Evolutionary conservation across 2,329 filamentous ascomycete species (phyloP).

Genomic region (Fusarium fujikuroi): DNA sequence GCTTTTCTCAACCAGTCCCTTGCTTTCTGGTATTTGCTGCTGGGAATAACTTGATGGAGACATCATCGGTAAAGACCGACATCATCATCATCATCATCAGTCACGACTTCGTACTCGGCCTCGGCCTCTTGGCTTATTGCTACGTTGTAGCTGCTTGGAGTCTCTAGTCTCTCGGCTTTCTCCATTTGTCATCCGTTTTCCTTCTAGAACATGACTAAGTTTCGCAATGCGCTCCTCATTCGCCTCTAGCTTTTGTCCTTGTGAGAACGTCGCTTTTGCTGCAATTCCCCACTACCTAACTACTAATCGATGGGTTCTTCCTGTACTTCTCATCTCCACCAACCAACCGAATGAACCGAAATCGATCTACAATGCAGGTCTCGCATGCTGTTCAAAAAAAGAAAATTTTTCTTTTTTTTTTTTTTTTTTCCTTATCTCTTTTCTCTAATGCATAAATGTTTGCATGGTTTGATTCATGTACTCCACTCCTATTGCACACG

Average conservation of each 20-base stretch:
- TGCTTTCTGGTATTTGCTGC: not conserved
- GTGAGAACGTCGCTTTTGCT: constrained; percentile 6
- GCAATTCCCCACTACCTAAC: not conserved
- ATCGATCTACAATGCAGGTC: constrained; percentile 33
- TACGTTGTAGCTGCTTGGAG: not conserved
- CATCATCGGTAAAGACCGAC: constrained; percentile 15
- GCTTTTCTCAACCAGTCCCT: not conserved
- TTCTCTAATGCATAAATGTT: not conserved
- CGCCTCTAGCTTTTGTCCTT: constrained; percentile 24
- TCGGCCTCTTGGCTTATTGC: constrained; percentile 2
- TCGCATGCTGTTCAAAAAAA: not conserved
- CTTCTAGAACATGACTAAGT: constrained; percentile 40
- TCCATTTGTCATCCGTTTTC: constrained; percentile 33
- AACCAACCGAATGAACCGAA: constrained; percentile 28
- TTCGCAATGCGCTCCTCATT: constrained; percentile 29
- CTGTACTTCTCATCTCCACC: constrained; percentile 4
- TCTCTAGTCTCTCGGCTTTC: not conserved
- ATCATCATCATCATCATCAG: not conserved
- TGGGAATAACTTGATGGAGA: not conserved
- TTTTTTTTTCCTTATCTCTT: not conserved
- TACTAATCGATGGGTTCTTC: not conserved
- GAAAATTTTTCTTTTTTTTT: not conserved
- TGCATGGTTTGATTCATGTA: not conserved
- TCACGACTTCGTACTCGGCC: constrained; percentile 20
- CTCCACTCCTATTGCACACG: constrained; percentile 18